Percentiles rank a stretch among this genome's conserved stretches.
These are phyloP conservation scores for Mortierella antarctica DNA, from an alignment of 192 early-diverging fungal genomes.

Conservation along the genomic window DNA sequence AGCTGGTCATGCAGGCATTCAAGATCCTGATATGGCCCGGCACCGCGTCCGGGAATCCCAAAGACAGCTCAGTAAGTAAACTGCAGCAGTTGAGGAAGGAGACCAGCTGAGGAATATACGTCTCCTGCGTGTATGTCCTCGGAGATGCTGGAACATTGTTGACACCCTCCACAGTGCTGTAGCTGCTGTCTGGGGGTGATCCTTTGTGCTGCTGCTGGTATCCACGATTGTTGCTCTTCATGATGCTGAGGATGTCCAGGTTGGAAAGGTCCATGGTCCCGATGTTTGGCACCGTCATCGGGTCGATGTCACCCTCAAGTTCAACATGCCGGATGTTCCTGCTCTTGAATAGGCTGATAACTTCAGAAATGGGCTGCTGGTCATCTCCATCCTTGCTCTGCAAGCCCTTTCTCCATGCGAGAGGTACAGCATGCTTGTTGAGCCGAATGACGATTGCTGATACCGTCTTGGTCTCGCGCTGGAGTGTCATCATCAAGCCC, in stretches of 20 bases:
- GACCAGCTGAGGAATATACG: slow-evolving; percentile 23
- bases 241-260: slow-evolving; percentile 33
- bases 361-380: slow-evolving; percentile 20
- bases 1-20: slow-evolving; percentile 16
- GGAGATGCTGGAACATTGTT: neutral
- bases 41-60: slow-evolving; percentile 33
- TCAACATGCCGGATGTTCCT: slow-evolving; percentile 21
- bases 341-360: slow-evolving; percentile 28
- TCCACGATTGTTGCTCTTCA: slow-evolving; percentile 31
- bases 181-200: slow-evolving; percentile 4
- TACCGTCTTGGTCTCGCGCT: neutral
- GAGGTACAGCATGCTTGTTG: slow-evolving; percentile 9
- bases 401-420: slow-evolving; percentile 24
- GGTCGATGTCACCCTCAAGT: slow-evolving; percentile 39
- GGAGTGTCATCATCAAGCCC: slow-evolving; percentile 4
- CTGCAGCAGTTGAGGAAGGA: slow-evolving; percentile 23
- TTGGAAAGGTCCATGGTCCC: slow-evolving; percentile 42
- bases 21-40: slow-evolving; percentile 44
- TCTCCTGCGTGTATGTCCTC: slow-evolving; percentile 9
- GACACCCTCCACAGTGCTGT: neutral
- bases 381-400: neutral
- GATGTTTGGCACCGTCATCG: slow-evolving; percentile 38
- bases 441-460: slow-evolving; percentile 22
- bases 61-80: slow-evolving; percentile 21
- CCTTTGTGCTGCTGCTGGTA: slow-evolving; percentile 7